These are phyloP conservation scores for Aspergillus brasiliensis DNA, from an alignment of 2,329 filamentous ascomycete genomes.

Conservation along the genomic window DNA sequence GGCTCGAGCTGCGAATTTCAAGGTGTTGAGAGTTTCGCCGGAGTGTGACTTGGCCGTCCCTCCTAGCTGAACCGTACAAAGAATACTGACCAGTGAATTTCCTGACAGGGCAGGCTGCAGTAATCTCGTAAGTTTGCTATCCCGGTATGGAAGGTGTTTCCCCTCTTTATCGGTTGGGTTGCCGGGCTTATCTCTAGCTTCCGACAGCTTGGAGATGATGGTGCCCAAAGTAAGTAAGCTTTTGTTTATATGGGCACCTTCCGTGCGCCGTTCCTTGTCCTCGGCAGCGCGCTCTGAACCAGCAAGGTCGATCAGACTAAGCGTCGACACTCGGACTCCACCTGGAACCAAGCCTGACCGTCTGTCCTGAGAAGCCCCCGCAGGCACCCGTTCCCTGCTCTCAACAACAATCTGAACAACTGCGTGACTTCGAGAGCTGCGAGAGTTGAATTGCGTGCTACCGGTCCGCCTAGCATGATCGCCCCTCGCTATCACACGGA, in stretches of 20 bases:
- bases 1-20: constrained; percentile 94
- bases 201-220: constrained; percentile 90
- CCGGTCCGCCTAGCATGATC: constrained; percentile 87
- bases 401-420: constrained; percentile 99
- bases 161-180: constrained; percentile 76
- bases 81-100: constrained; percentile 91
- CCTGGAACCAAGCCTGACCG: constrained; percentile 74
- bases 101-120: constrained; percentile 91
- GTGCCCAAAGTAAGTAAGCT: constrained; percentile 92
- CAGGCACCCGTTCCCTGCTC: constrained; percentile 80
- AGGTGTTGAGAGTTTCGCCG: constrained; percentile 86
- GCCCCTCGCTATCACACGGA: constrained; percentile 91
- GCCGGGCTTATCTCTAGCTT: constrained; percentile 78
- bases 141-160: constrained; percentile 92
- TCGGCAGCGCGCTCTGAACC: constrained; percentile 96
- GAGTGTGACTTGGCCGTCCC: constrained; percentile 73
- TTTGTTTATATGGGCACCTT: constrained; percentile 98
- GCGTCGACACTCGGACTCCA: constrained; percentile 89
- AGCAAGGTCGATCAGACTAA: constrained; percentile 94
- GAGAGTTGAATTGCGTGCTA: constrained; percentile 94
- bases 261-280: constrained; percentile 87
- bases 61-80: constrained; percentile 95
- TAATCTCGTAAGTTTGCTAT: constrained; percentile 93
- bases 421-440: constrained; percentile 95
- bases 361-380: constrained; percentile 58